These are phyloP conservation scores for Cynara cardunculus DNA, from an alignment of 129 eudicot genomes.

Conservation along the genomic window DNA sequence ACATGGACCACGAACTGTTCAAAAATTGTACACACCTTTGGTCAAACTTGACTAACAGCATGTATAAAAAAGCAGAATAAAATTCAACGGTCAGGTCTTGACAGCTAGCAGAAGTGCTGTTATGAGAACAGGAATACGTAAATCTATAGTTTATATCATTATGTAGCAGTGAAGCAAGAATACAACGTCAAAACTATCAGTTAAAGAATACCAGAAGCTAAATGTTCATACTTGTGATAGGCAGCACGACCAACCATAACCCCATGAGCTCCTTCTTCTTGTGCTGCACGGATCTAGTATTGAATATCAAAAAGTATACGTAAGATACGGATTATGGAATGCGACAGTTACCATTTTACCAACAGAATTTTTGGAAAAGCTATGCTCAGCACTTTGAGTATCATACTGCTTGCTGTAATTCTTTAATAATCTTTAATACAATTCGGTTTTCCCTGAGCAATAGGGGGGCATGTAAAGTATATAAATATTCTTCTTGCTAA, in stretches of 20 bases:
- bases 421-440: not conserved
- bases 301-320: not conserved
- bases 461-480: not conserved
- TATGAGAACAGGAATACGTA: not conserved
- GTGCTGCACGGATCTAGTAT: conserved; percentile 76
- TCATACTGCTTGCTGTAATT: not conserved
- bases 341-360: not conserved
- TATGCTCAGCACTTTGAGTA: not conserved
- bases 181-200: not conserved
- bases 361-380: not conserved
- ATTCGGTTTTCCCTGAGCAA: not conserved
- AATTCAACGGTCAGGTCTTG: not conserved
- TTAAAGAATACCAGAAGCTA: not conserved
- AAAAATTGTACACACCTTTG: conserved; percentile 3
- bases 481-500: not conserved
- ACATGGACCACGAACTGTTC: conserved; percentile 77
- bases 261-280: conserved; percentile 88
- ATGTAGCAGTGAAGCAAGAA: not conserved
- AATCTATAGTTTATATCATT: not conserved
- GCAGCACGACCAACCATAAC: conserved; percentile 99
- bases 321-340: conserved; percentile 7
- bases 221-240: conserved; percentile 51
- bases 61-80: not conserved
- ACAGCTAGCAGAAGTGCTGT: not conserved
- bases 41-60: conserved; percentile 25